Base-by-base conservation (phyloP, 768 basidiomycete species). In the Lactarius pseudohatsudake region DNA sequence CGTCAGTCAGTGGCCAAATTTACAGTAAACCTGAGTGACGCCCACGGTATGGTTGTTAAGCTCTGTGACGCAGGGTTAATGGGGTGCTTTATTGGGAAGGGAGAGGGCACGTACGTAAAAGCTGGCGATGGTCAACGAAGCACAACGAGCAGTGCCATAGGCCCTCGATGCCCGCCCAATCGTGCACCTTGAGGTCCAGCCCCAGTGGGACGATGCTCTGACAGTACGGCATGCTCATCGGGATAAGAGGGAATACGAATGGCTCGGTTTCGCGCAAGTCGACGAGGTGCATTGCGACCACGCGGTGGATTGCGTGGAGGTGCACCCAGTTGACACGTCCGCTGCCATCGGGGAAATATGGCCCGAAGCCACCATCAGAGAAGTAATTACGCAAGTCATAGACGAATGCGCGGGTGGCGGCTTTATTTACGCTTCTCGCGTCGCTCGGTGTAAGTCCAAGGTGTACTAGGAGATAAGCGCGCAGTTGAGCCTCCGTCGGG, bases 41-140 rank as follows among this genome's bases (percentile, higher is more conserved):
- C 74, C 2, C 58, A 76, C 75, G 20, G n/a, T 68, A 64, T 73
- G 75, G 70, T 76, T 77, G 68, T 89, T 89, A 66, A 82, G 86
- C 50, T 77, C 85, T 87, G 34, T 8, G 34, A 59, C 41, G 62
- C 36, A 62, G n/a, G 15, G 15, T 65, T 30, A 65, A 34, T 26
- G 28, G 32, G 22, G 54, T 53, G 41, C 8, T 50, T n/a, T 9
- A 22, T 13, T 13, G 30, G 28, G 7, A 4, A 32, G 28, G 22
- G 30, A 38, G 38, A 18, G 7, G 20, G 38, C 11, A 77, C 87
- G 74, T 71, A 90, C 88, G 76, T 50, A 88, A 70, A 43, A 91
- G 79, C 57, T 86, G 86, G 7, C 86, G 76, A 71, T 91, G 88
- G 73, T 91, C 88, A 61, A 83, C 81, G 72, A 88, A 91, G 61